phyloP scores from a whole-genome alignment of 495 filamentous ascomycete species.

The Parathielavia appendiculata region DNA sequence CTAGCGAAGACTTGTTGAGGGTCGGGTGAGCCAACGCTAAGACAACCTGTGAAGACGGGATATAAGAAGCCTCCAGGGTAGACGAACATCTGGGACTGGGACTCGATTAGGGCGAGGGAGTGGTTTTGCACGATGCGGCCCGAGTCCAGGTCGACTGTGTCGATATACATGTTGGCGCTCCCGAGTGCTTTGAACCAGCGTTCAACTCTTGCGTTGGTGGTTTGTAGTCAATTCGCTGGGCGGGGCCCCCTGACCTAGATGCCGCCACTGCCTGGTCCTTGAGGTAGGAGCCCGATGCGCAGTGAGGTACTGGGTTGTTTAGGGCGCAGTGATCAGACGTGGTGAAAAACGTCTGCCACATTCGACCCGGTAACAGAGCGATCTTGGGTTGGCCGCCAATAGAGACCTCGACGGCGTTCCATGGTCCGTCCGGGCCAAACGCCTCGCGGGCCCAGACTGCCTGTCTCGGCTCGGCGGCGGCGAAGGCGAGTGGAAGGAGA shows the following conservation, averaged over 20 bases:
- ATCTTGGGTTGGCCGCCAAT: slow-evolving; percentile 30
- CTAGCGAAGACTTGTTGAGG: background rate
- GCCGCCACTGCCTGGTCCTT: background rate
- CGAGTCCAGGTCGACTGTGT: no score
- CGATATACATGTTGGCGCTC: background rate
- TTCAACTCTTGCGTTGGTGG: background rate
- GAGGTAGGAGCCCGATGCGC: slow-evolving; percentile 3
- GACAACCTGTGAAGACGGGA: slow-evolving; percentile 8
- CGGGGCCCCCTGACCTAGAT: background rate
- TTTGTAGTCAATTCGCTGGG: background rate
- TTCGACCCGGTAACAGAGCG: slow-evolving; percentile 27
- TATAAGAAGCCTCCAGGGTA: slow-evolving; percentile 2
- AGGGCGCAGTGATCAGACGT: slow-evolving; percentile 8
- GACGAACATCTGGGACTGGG: background rate
- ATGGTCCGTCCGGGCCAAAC: slow-evolving; percentile 36
- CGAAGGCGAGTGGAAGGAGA: background rate
- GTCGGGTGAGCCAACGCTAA: background rate
- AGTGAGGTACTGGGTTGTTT: slow-evolving; percentile 5
- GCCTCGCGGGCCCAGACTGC: background rate
- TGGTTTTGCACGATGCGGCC: no score
- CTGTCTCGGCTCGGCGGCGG: background rate
- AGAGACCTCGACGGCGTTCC: slow-evolving; percentile 33
- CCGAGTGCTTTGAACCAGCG: background rate
- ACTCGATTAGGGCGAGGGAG: slow-evolving; percentile 1
- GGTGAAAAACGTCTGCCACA: slow-evolving; percentile 1